phyloP scores from a whole-genome alignment of 2,329 filamentous ascomycete genomes.

The Colletotrichum musicola region DNA sequence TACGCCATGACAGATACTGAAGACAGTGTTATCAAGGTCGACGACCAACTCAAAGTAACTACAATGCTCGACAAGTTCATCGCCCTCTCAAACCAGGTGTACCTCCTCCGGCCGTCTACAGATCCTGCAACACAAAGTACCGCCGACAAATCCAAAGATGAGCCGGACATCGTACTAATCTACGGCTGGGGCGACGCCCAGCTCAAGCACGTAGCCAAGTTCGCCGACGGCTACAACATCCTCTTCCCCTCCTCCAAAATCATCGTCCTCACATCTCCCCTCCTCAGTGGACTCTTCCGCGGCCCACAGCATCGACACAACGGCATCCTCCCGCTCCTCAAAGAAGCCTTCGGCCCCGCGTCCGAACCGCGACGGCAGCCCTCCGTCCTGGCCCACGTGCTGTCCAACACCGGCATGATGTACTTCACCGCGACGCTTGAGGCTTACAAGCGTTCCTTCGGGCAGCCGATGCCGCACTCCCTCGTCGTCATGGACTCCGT shows the following conservation, averaged over 20 bases:
- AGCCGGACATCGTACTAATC: conserved; percentile 61
- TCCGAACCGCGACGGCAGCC: conserved; percentile 40
- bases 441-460: conserved; percentile 51
- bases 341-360: conserved; percentile 49
- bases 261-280: conserved; percentile 63
- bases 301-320: conserved; percentile 56
- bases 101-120: not conserved
- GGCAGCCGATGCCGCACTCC: conserved; percentile 55
- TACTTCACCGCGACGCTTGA: conserved; percentile 63
- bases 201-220: conserved; percentile 68
- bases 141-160: not conserved
- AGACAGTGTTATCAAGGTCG: no score
- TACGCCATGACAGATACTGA: no score
- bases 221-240: conserved; percentile 63
- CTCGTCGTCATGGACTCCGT: conserved; percentile 66
- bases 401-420: conserved; percentile 70
- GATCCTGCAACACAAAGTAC: not conserved
- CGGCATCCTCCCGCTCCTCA: conserved; percentile 59
- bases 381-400: conserved; percentile 62
- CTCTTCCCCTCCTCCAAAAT: conserved; percentile 64
- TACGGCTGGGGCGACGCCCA: conserved; percentile 70
- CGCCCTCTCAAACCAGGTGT: not conserved
- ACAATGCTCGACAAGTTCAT: not conserved
- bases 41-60: not conserved
- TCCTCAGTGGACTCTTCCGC: conserved; percentile 59